Base-by-base conservation (phyloP, 169 alveolate genomes). In the Cystoisospora suis region DNA sequence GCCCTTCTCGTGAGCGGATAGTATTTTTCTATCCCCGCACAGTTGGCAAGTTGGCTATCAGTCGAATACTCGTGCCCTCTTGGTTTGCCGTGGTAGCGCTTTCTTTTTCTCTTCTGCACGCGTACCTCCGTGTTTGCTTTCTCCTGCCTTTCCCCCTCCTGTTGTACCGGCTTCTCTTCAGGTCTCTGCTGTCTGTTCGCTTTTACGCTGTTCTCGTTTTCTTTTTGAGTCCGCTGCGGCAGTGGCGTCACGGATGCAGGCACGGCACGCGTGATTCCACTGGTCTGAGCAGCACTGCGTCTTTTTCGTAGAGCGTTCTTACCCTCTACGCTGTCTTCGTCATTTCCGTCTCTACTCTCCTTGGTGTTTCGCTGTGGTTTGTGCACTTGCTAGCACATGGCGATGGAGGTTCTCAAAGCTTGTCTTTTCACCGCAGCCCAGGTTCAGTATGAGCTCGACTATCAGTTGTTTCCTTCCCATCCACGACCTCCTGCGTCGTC, bases 391-490 rank as follows among this genome's bases (percentile, higher is more conserved):
- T 53, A 72, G 83, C 83, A 72, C 53, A 56, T 72, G 83, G 83
- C 83, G 83, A 72, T 72, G 83, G 83, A 72, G 53, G 83, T 72
- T 46, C 34, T 72, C 36, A 72, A 72, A 56, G 83, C 83, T 29
- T 72, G 83, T 38, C 83, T 72, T 3, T 72, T 38, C 56, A 72
- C 83, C 29, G 83, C 83, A 3, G 83, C 83, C 34, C 83, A 72
- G 27, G 53, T 40, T 12, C 58, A 40, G 58, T 72, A 72, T 53
- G 83, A 72, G 83, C 45, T 72, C 15, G 83, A 72, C 56, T 72
- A 72, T 34, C 83, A 72, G 56, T 34, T 72, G 38, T 53, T 72
- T 5, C 83, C 83, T 40, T 72, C 83, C 56, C 83, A 34, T 5
- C 83, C 83, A 40, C n/a, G 32, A 1, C 83, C 42, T 1, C 5